Conservation (phyloP, 257 asterid species). For the Phtheirospermum japonicum region DNA sequence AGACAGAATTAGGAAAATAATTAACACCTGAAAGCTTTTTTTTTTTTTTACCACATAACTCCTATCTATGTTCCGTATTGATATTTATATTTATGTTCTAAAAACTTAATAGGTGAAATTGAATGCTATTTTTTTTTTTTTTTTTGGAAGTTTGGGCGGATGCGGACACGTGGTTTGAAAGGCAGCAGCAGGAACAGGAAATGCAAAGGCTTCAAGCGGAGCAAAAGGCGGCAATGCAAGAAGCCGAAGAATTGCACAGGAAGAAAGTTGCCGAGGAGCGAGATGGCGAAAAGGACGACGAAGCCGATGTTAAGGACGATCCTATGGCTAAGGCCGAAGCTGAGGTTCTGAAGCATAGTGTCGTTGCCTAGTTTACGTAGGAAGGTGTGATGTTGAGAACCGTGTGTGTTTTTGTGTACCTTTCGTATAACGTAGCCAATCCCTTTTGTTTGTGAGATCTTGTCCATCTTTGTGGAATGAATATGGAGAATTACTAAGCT, state of each 20-base stretch:
- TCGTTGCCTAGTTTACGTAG: slow-evolving; percentile 27
- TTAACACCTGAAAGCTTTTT: too few species aligned
- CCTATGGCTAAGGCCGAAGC: slow-evolving; percentile 82
- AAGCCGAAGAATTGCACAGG: slow-evolving; percentile 80
- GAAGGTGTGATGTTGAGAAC: not conserved
- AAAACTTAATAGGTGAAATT: not conserved
- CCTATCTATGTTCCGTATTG: too few species aligned
- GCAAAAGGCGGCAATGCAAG: slow-evolving; percentile 69
- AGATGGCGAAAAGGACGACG: slow-evolving; percentile 87
- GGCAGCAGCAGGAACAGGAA: slow-evolving; percentile 91
- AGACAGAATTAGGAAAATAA: too few species aligned
- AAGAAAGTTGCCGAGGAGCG: slow-evolving; percentile 83
- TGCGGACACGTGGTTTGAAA: slow-evolving; percentile 96
- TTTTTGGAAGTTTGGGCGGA: slow-evolving; percentile 86
- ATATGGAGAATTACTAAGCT: too few species aligned
- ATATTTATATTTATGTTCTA: too few species aligned
- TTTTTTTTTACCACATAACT: too few species aligned
- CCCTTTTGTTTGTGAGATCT: too few species aligned
- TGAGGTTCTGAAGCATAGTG: slow-evolving; percentile 58
- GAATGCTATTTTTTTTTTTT: not conserved
- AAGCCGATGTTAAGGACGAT: slow-evolving; percentile 48
- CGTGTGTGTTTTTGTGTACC: too few species aligned
- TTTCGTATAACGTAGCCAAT: not conserved
- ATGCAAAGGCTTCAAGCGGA: slow-evolving; percentile 84
- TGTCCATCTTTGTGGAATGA: too few species aligned